phyloP scores from a whole-genome alignment of 1,139 yeast genomes.

The Taiozyma sp. region DNA sequence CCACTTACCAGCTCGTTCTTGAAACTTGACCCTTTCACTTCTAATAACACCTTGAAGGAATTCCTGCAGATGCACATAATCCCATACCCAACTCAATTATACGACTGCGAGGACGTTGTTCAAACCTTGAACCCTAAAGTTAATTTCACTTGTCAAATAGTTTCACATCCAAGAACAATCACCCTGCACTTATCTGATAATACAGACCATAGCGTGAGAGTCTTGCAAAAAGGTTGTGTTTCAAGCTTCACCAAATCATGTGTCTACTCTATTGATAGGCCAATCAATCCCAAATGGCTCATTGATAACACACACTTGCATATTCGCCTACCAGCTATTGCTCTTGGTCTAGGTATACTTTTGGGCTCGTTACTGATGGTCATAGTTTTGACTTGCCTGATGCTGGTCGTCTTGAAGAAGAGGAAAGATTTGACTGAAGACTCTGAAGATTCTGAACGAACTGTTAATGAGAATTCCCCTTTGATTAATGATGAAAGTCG shows the following conservation, averaged over 20 bases:
- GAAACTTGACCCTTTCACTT: conserved; percentile 21
- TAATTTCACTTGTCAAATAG: conserved; percentile 39
- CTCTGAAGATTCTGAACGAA: background rate
- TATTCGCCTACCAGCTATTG: conserved; percentile 59
- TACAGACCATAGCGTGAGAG: conserved; percentile 59
- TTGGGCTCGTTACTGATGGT: conserved; percentile 45
- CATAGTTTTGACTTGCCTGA: conserved; percentile 31
- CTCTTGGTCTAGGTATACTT: conserved; percentile 61
- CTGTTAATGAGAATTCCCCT: background rate
- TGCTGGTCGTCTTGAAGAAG: conserved; percentile 27
- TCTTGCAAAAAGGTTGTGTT: conserved; percentile 68
- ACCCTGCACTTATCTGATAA: conserved; percentile 32
- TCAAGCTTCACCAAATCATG: conserved; percentile 42
- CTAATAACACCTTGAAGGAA: conserved; percentile 40
- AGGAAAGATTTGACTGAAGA: conserved; percentile 3
- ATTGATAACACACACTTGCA: conserved; percentile 42
- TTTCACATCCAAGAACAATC: conserved; percentile 27
- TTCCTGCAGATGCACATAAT: conserved; percentile 68
- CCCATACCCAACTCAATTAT: conserved; percentile 43
- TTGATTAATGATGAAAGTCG: background rate
- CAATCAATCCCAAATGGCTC: conserved; percentile 64
- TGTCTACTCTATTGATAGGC: conserved; percentile 68
- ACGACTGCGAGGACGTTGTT: conserved; percentile 40
- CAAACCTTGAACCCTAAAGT: conserved; percentile 42
- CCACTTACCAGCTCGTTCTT: conserved; percentile 46